Percentiles rank a stretch among this genome's conserved stretches.
Conservation (phyloP, 1,284 basidiomycete species). For the Lignosus rhinocerotis region DNA sequence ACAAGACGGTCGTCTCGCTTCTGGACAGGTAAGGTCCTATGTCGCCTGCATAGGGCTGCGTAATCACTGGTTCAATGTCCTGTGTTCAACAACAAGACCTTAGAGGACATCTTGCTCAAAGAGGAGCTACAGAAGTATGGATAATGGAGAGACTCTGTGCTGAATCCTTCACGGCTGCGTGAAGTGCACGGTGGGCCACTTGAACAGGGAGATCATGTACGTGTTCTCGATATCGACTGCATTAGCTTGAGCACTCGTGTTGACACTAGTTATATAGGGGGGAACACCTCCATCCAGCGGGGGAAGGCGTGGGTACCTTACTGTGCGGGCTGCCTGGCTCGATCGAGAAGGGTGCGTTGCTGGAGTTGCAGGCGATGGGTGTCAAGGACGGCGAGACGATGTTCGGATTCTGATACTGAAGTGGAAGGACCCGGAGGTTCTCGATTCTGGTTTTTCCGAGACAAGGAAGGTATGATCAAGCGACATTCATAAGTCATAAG, state of each 20-base stretch:
- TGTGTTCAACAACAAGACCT: conserved; percentile 24
- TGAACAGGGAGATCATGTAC: conserved; percentile 22
- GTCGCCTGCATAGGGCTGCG: background rate
- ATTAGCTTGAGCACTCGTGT: background rate
- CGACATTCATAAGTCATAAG: background rate
- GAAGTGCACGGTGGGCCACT: conserved; percentile 19
- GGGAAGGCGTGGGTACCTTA: conserved; percentile 15
- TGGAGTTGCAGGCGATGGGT: conserved; percentile 23
- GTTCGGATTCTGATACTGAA: conserved; percentile 21
- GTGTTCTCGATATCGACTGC: background rate
- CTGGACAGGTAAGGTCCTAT: conserved; percentile 21
- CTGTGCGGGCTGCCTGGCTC: conserved; percentile 26
- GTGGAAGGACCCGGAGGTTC: background rate
- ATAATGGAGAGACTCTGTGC: background rate
- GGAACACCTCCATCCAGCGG: conserved; percentile 22
- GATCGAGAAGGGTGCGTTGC: conserved; percentile 24
- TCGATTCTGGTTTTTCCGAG: background rate
- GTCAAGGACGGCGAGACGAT: conserved; percentile 24
- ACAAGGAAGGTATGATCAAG: background rate
- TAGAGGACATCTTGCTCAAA: conserved; percentile 26
- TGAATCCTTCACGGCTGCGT: background rate
- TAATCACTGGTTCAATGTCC: background rate
- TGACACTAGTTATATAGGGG: conserved; percentile 12
- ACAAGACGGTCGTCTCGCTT: conserved; percentile 22
- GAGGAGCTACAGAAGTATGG: conserved; percentile 22